Percentiles rank a stretch among this genome's conserved stretches.
Conservation (phyloP, 2,329 filamentous ascomycete genomes). For the Botryotinia calthae region DNA sequence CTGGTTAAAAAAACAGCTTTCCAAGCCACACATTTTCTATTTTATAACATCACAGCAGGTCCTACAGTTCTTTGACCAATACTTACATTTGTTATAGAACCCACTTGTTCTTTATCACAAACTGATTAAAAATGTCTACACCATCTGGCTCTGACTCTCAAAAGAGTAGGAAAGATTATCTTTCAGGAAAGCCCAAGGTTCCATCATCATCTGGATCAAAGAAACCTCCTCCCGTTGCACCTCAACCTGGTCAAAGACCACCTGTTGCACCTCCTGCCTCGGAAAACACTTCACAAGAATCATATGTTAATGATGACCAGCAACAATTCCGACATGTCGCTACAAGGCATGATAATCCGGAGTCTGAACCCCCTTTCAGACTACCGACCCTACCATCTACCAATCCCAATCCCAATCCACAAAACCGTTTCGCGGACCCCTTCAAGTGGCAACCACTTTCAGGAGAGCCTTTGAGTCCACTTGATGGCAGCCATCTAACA, state of each 20-base stretch:
- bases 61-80: background rate
- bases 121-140: background rate
- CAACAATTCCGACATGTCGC: background rate
- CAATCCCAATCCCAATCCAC: background rate
- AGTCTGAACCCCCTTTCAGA: background rate
- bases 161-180: background rate
- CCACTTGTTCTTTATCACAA: background rate
- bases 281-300: background rate
- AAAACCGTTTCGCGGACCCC: background rate
- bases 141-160: background rate
- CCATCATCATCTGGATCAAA: background rate
- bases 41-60: background rate
- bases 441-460: background rate
- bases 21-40: background rate
- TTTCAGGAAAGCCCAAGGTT: background rate
- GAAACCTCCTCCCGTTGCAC: background rate
- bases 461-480: background rate
- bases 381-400: background rate
- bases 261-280: background rate
- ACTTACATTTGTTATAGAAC: background rate
- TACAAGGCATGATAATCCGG: background rate
- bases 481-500: background rate
- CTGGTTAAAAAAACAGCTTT: too few relatives aligned
- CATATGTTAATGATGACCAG: background rate
- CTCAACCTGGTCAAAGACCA: background rate